These are phyloP conservation scores for Septoria linicola DNA, from an alignment of 2,329 filamentous ascomycete genomes.

Conservation along the genomic window DNA sequence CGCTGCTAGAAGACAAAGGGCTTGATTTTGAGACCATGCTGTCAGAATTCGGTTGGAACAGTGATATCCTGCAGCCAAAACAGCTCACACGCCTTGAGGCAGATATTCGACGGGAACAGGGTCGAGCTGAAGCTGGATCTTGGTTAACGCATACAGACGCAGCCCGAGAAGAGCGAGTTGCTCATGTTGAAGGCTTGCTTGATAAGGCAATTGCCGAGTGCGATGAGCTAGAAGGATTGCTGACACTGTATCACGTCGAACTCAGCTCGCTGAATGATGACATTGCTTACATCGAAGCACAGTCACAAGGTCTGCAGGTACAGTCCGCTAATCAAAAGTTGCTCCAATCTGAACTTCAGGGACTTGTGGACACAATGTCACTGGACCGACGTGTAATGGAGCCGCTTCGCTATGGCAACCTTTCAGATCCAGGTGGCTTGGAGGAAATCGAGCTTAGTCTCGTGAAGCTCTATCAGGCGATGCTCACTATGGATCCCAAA, in stretches of 20 bases:
- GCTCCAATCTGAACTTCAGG: slow-evolving; percentile 83
- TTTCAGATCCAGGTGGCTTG: slow-evolving; percentile 69
- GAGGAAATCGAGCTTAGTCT: slow-evolving; percentile 75
- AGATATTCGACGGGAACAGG: slow-evolving; percentile 83
- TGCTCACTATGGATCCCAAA: slow-evolving; percentile 87
- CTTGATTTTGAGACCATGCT: slow-evolving; percentile 79
- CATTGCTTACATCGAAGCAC: slow-evolving; percentile 94
- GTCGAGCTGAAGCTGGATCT: slow-evolving; percentile 85
- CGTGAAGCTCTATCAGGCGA: slow-evolving; percentile 82
- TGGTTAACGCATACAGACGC: slow-evolving; percentile 83
- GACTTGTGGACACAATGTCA: slow-evolving; percentile 84
- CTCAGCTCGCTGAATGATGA: slow-evolving; percentile 91
- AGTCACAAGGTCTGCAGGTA: slow-evolving; percentile 93
- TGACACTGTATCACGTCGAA: slow-evolving; percentile 93
- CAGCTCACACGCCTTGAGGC: slow-evolving; percentile 77
- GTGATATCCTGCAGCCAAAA: slow-evolving; percentile 69
- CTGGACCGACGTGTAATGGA: slow-evolving; percentile 76
- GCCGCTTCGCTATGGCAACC: slow-evolving; percentile 68
- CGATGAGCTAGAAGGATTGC: slow-evolving; percentile 88
- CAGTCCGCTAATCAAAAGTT: slow-evolving; percentile 96
- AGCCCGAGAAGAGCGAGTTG: slow-evolving; percentile 78
- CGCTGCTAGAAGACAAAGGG: slow-evolving; percentile 71
- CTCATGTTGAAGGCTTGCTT: slow-evolving; percentile 79
- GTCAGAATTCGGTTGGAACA: slow-evolving; percentile 86
- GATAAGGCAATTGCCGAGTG: slow-evolving; percentile 92